These are phyloP conservation scores for Bipolaris bicolor DNA, from an alignment of 2,329 filamentous ascomycete species.

Conservation along the genomic window DNA sequence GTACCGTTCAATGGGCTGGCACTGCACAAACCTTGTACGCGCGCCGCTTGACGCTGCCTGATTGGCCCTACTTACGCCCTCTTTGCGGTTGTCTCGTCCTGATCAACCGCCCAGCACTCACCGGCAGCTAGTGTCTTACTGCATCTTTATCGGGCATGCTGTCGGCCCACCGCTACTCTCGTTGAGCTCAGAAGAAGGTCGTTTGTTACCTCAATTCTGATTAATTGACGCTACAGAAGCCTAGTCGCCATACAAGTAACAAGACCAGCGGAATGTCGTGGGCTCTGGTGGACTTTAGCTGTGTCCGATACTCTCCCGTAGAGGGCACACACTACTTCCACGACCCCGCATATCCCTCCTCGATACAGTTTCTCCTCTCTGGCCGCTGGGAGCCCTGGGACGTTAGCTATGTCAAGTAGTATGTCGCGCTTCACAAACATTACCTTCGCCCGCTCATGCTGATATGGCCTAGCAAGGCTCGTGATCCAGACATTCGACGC, in stretches of 20 bases:
- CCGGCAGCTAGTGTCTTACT: conserved; percentile 21
- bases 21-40: conserved; percentile 22
- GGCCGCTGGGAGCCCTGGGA: conserved; percentile 43
- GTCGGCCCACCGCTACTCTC: conserved; percentile 19
- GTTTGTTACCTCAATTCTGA: conserved; percentile 10
- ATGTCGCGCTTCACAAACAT: conserved; percentile 12
- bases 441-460: conserved; percentile 4
- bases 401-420: conserved; percentile 39
- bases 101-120: conserved; percentile 22
- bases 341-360: conserved; percentile 34
- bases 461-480: conserved; percentile 28
- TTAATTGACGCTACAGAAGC: conserved; percentile 1
- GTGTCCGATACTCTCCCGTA: conserved; percentile 38
- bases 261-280: conserved; percentile 35
- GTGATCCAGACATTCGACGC: conserved; percentile 38
- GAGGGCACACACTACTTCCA: conserved; percentile 43
- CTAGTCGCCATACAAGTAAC: not conserved
- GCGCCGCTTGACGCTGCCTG: conserved; percentile 14
- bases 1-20: conserved; percentile 16
- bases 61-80: conserved; percentile 19
- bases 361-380: conserved; percentile 40
- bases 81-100: conserved; percentile 12
- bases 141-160: conserved; percentile 21
- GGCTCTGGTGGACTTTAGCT: conserved; percentile 34
- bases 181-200: conserved; percentile 10